These are phyloP conservation scores for Populus tomentosa DNA, from an alignment of 441 rosid genomes.

Conservation along the genomic window DNA sequence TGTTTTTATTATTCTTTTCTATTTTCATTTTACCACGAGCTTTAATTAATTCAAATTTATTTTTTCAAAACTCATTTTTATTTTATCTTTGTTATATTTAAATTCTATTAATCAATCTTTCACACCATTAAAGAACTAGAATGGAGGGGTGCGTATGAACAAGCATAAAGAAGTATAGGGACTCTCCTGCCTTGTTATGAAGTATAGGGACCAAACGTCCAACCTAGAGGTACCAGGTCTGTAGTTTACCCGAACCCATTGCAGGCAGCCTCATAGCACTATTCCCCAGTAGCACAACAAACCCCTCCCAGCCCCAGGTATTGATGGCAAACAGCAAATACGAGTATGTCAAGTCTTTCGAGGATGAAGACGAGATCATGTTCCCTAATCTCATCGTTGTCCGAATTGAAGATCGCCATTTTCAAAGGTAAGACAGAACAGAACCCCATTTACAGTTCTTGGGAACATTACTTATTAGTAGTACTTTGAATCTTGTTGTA, in stretches of 20 bases:
- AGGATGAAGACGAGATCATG: conserved; percentile 65
- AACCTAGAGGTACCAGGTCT: not conserved
- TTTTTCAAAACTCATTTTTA: not conserved
- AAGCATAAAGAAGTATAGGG: not conserved
- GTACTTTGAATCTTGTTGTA: conserved; percentile 9
- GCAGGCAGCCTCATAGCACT: not conserved
- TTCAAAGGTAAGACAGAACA: conserved; percentile 35
- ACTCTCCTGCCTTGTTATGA: not conserved
- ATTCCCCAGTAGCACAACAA: not conserved
- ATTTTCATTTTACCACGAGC: not conserved
- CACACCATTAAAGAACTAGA: not conserved
- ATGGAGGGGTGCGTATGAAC: not conserved
- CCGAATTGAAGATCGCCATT: conserved; percentile 56
- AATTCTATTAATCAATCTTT: not conserved
- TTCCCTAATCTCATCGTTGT: conserved; percentile 62
- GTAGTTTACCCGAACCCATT: not conserved
- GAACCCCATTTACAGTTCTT: not conserved
- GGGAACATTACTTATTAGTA: not conserved
- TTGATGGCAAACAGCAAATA: conserved; percentile 95
- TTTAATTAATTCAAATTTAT: no score
- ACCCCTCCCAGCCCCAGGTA: not conserved
- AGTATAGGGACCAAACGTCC: not conserved
- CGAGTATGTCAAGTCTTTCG: conserved; percentile 83
- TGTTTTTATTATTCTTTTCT: no score
- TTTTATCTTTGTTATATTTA: not conserved